phyloP scores from a whole-genome alignment of 2,329 filamentous ascomycete genomes.

The Pezicula radicicola region DNA sequence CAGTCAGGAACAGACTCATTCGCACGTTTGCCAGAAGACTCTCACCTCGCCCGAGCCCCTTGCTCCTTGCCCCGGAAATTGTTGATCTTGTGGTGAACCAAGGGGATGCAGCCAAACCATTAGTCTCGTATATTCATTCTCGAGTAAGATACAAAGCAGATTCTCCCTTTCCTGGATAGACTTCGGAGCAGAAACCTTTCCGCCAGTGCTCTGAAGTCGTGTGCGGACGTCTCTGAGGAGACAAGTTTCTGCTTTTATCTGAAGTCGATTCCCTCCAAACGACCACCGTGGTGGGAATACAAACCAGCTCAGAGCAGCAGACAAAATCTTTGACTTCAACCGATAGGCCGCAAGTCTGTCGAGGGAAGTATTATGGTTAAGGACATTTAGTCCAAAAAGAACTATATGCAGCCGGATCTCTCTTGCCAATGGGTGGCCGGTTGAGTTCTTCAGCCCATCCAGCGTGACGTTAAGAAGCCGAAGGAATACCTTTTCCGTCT shows the following conservation, averaged over 20 bases:
- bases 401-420: conserved; percentile 91
- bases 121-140: conserved; percentile 80
- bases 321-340: conserved; percentile 84
- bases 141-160: conserved; percentile 74
- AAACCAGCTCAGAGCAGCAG: conserved; percentile 89
- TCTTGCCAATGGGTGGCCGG: conserved; percentile 80
- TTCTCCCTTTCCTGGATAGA: conserved; percentile 77
- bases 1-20: conserved; percentile 33
- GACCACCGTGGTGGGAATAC: conserved; percentile 81
- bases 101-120: conserved; percentile 88
- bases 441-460: conserved; percentile 66
- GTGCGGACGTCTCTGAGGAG: conserved; percentile 72
- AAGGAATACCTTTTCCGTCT: conserved; percentile 78
- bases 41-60: conserved; percentile 41
- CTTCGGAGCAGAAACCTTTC: conserved; percentile 50
- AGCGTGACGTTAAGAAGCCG: conserved; percentile 79
- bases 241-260: conserved; percentile 88
- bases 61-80: conserved; percentile 4
- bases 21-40: conserved; percentile 27
- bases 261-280: conserved; percentile 88
- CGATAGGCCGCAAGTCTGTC: conserved; percentile 68
- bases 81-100: conserved; percentile 55
- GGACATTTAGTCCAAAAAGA: conserved; percentile 74
- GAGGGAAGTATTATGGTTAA: conserved; percentile 69
- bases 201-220: conserved; percentile 52